phyloP scores from a whole-genome alignment of 2,329 filamentous ascomycete species.

The Cercospora janseana region DNA sequence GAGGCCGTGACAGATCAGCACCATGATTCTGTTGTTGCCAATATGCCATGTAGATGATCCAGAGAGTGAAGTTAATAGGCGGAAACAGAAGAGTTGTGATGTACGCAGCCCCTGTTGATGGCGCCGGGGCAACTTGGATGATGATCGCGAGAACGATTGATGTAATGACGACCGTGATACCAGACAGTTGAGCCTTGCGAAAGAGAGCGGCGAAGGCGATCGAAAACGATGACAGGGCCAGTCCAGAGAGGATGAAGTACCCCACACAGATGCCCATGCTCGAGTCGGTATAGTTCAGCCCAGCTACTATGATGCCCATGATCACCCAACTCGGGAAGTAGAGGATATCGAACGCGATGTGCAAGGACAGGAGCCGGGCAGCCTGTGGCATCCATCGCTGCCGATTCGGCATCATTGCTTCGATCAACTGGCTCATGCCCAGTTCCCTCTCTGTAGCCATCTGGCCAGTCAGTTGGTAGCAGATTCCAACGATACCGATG shows the following conservation, averaged over 20 bases:
- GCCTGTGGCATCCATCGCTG: slow-evolving; percentile 73
- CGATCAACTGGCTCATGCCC: slow-evolving; percentile 83
- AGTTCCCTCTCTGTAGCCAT: slow-evolving; percentile 82
- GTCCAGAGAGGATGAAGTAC: slow-evolving; percentile 72
- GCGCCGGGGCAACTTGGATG: slow-evolving; percentile 68
- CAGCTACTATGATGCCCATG: slow-evolving; percentile 67
- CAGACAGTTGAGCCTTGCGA: slow-evolving; percentile 81
- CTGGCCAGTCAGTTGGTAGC: slow-evolving; percentile 82
- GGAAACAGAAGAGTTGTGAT: slow-evolving; percentile 75
- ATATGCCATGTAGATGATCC: slow-evolving; percentile 73
- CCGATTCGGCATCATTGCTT: slow-evolving; percentile 83
- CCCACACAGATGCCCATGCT: slow-evolving; percentile 47
- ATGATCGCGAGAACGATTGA: slow-evolving; percentile 76
- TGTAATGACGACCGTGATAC: slow-evolving; percentile 72
- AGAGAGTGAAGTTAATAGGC: slow-evolving; percentile 84
- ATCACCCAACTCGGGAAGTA: slow-evolving; percentile 83
- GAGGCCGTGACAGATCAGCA: slow-evolving; percentile 60
- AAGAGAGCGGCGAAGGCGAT: slow-evolving; percentile 82
- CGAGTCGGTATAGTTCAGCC: slow-evolving; percentile 51
- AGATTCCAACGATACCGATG: slow-evolving; percentile 74
- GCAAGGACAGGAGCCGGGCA: slow-evolving; percentile 73
- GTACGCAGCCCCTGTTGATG: slow-evolving; percentile 62
- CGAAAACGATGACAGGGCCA: slow-evolving; percentile 75
- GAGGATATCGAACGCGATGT: slow-evolving; percentile 74
- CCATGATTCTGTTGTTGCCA: slow-evolving; percentile 64